Conservation (phyloP, 768 basidiomycete species). For the Psilocybe azurescens region DNA sequence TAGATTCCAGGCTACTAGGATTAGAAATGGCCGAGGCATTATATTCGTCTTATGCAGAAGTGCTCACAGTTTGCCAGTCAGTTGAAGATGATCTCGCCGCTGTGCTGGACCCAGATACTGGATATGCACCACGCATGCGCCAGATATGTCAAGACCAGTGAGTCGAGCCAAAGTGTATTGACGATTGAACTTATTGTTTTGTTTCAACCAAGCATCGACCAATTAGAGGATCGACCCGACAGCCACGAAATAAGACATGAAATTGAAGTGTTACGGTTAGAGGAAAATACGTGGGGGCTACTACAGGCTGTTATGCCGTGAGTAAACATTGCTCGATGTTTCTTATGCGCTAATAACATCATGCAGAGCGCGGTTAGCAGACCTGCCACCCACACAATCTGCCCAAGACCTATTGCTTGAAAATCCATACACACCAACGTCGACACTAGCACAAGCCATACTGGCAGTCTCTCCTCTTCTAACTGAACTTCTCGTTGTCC, state of each 20-base stretch:
- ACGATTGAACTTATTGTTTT: not conserved
- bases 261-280: slow-evolving; percentile 67
- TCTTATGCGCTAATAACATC: not conserved
- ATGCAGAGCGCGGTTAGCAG: slow-evolving; percentile 70
- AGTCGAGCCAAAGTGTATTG: slow-evolving; percentile 22
- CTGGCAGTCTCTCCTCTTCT: slow-evolving; percentile 72
- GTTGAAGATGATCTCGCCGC: slow-evolving; percentile 60
- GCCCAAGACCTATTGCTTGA: slow-evolving; percentile 61
- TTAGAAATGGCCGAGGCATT: slow-evolving; percentile 33
- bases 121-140: slow-evolving; percentile 71
- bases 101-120: slow-evolving; percentile 67
- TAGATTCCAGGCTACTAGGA: not conserved
- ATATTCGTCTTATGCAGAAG: slow-evolving; percentile 72
- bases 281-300: slow-evolving; percentile 83
- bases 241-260: slow-evolving; percentile 50
- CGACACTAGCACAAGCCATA: slow-evolving; percentile 75
- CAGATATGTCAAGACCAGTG: slow-evolving; percentile 62
- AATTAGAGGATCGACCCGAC: slow-evolving; percentile 49
- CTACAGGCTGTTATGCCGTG: slow-evolving; percentile 80
- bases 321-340: slow-evolving; percentile 32
- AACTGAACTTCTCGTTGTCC: slow-evolving; percentile 77
- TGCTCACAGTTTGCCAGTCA: slow-evolving; percentile 63
- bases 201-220: slow-evolving; percentile 47
- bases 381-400: slow-evolving; percentile 48
- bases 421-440: slow-evolving; percentile 86